Evolutionary conservation across 1,284 basidiomycete species (phyloP).

Genomic region (Apiotrichum veenhuisii): DNA sequence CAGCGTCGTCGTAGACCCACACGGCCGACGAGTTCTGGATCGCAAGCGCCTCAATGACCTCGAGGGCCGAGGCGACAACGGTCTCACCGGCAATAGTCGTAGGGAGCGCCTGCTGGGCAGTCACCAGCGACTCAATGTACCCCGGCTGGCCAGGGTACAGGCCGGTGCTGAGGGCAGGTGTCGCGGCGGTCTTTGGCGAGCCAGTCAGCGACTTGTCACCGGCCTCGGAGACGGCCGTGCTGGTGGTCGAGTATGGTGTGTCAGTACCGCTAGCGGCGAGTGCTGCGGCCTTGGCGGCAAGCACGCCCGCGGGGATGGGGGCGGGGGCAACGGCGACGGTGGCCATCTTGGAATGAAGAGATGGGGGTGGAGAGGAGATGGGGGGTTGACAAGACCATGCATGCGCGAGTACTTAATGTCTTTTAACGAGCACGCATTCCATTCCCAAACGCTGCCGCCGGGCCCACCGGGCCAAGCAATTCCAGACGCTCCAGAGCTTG

Average conservation of each 20-base stretch:
- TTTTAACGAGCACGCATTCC: neutral
- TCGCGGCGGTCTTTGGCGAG: conserved; percentile 20
- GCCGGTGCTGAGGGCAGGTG: conserved; percentile 22
- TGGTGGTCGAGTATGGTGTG: conserved; percentile 37
- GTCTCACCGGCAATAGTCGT: conserved; percentile 37
- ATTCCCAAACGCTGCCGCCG: too few species aligned
- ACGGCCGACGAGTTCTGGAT: conserved; percentile 40
- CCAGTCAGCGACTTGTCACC: conserved; percentile 20
- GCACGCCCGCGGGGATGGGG: neutral
- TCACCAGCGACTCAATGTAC: conserved; percentile 34
- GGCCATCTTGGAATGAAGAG: conserved; percentile 9
- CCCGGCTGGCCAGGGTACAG: conserved; percentile 26
- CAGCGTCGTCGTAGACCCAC: conserved; percentile 50
- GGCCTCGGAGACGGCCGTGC: conserved; percentile 43
- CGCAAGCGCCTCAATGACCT: conserved; percentile 43
- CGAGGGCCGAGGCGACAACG: conserved; percentile 41
- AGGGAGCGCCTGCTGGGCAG: conserved; percentile 31
- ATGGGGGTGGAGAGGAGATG: neutral
- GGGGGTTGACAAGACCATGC: neutral
- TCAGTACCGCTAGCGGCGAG: conserved; percentile 29
- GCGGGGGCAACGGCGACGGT: conserved; percentile 10
- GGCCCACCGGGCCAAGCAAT: too few species aligned
- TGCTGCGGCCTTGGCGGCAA: conserved; percentile 13
- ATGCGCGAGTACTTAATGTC: neutral
- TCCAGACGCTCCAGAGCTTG: too few species aligned